Evolutionary conservation across 345 rosid genomes (phyloP), one percentile per base, ranked within the genome.

Genomic region (Populus pruinosa): DNA sequence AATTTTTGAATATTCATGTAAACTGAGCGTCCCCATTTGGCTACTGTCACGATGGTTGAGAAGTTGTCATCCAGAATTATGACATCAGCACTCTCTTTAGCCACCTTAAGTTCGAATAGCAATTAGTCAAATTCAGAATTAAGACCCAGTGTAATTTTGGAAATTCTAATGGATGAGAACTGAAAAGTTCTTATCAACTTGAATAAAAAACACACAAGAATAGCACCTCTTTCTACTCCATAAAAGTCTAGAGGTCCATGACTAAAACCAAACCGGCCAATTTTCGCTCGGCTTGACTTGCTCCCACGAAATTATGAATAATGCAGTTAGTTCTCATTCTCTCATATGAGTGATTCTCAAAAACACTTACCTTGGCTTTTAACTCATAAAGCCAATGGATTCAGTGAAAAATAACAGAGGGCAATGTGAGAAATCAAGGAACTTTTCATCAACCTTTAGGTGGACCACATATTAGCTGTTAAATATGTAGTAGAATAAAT

Each of bases 71-170:
- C 98, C 72, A 93, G 90, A 76, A 94, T 94, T 72, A 94, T 83
- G 53, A 94, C 97, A 88, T 94, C 98, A 2, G 98, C 98, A 69
- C 98, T 94, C 91, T 94, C 98, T 86, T 94, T 94, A 0, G 98
- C 98, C 76, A 94, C 98, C 98, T 94, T 84, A 64, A 81, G 77
- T 82, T 75, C 71, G 23, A 27, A 50, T 72, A 81, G 56, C 50
- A 80, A 55, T 62, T 39, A 67, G 5, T 67, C 66, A 79, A 69
- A 73, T 39, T 65, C 31, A 23, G 21, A 41, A 73, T 23, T 59
- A 16, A 25, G 18, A 41, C 66, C 18, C 21, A n/a, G 55, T 1
- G 5, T 17, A 2, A 72, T 17, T 49, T 33, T 35, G 2, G 35
- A 72, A 72, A 53, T 21, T 55, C 43, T 20, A 55, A 61, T 20